Evolutionary conservation across 1,284 basidiomycete species (phyloP).

Genomic region (Sanguinoderma infundibulare): DNA sequence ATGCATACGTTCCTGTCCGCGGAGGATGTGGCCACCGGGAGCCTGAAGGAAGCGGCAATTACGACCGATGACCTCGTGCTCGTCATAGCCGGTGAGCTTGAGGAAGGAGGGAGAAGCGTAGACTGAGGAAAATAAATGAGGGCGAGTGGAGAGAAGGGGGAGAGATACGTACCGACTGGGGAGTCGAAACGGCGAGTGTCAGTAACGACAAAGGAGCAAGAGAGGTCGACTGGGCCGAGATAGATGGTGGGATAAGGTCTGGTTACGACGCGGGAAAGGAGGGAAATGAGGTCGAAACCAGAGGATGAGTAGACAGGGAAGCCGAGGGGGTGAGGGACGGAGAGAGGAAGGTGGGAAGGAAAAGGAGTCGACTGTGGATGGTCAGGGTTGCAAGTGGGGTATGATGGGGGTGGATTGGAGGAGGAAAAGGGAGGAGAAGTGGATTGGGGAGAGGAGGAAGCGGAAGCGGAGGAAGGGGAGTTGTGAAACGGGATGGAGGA

Average conservation of each 20-base stretch:
- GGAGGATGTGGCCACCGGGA: slow-evolving; percentile 68
- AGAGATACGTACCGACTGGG: slow-evolving; percentile 55
- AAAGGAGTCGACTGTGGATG: slow-evolving; percentile 1
- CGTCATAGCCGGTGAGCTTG: slow-evolving; percentile 82
- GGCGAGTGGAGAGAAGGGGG: not conserved
- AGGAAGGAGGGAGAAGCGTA: slow-evolving; percentile 86
- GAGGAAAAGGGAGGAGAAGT: slow-evolving; percentile 10
- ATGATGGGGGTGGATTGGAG: not conserved
- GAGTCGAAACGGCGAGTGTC: slow-evolving; percentile 82
- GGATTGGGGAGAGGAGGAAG: slow-evolving; percentile 9
- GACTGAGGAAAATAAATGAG: slow-evolving; percentile 41
- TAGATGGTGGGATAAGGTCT: slow-evolving; percentile 78
- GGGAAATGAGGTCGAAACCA: slow-evolving; percentile 88
- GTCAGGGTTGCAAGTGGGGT: not conserved
- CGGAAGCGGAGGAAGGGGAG: slow-evolving; percentile 6
- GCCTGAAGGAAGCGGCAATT: slow-evolving; percentile 90
- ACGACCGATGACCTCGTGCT: slow-evolving; percentile 81
- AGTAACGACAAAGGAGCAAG: slow-evolving; percentile 88
- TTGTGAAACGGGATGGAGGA: slow-evolving; percentile 12
- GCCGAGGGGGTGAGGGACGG: slow-evolving; percentile 38
- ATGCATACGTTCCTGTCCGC: slow-evolving; percentile 69
- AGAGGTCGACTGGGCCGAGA: slow-evolving; percentile 91
- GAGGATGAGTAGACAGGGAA: slow-evolving; percentile 83
- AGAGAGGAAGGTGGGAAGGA: slow-evolving; percentile 14
- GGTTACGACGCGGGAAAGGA: slow-evolving; percentile 78